A percentile compares a stretch with the other conserved stretches of the same genome.
Conservation (phyloP, 1,284 basidiomycete genomes). For the Vanrija sp. region DNA sequence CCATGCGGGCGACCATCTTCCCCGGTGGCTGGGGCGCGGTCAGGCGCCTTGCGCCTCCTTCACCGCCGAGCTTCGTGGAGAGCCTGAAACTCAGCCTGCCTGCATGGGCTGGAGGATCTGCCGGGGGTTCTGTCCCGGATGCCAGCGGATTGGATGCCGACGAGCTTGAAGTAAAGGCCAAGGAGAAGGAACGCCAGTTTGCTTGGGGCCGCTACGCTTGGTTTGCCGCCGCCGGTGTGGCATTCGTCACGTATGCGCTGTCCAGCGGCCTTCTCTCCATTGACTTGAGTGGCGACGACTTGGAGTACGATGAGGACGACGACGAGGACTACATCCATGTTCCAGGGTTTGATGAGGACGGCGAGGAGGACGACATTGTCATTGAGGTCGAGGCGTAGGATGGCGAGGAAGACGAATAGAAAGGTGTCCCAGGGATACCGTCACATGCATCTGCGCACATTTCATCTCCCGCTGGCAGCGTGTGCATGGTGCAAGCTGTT, state of each 20-base stretch:
- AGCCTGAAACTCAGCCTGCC: background rate
- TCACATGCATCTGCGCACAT: no score
- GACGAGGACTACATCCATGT: slow-evolving; percentile 11
- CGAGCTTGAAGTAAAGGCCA: slow-evolving; percentile 11
- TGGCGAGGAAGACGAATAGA: slow-evolving; percentile 6
- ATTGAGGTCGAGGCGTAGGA: slow-evolving; percentile 10
- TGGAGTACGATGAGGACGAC: slow-evolving; percentile 19
- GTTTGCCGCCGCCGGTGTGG: slow-evolving; percentile 33
- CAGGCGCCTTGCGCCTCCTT: slow-evolving; percentile 2
- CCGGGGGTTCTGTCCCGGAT: background rate
- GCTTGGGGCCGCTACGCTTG: slow-evolving; percentile 36
- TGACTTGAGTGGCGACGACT: slow-evolving; percentile 24
- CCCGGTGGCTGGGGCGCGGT: slow-evolving; percentile 14
- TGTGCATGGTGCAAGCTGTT: background rate
- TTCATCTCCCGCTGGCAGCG: background rate
- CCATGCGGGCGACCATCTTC: slow-evolving; percentile 23
- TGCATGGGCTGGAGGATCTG: background rate
- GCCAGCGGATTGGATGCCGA: background rate
- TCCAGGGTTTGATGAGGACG: background rate
- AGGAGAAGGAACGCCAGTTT: slow-evolving; percentile 27
- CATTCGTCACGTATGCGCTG: slow-evolving; percentile 39
- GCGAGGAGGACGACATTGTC: slow-evolving; percentile 5
- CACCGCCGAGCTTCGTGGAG: background rate
- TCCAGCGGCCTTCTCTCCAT: slow-evolving; percentile 34
- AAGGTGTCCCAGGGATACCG: background rate